Evolutionary conservation across 192 early-diverging fungal genomes (phyloP), one percentile per base, ranked within the genome.

Genomic region (Rhizoclosmatium globosum): DNA sequence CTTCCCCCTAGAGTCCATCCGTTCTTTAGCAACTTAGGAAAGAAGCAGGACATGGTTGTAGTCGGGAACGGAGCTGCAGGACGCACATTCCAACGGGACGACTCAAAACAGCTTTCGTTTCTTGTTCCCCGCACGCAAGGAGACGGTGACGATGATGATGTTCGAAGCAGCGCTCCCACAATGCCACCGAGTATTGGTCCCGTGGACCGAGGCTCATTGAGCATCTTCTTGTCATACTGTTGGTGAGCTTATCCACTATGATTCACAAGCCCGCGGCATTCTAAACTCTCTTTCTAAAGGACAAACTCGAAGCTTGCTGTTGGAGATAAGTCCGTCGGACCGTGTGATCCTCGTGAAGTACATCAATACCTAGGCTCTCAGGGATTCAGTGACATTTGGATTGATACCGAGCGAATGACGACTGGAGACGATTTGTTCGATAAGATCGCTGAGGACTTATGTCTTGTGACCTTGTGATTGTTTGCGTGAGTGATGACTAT

Each of bases 371-470:
- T 79, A 56, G 56, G 11, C 1, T 11, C 4, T 4, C 4, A 69
- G 43, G 77, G 77, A 1, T 79, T 79, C 68, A 43, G 15, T 9
- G 68, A 79, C 50, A 57, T 79, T 2, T 79, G 77, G 77, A 39
- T 79, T 41, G 77, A 79, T 47, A 56, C 42, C 9, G 77, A 79
- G 44, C 6, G 44, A 23, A 69, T 79, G n/a, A 44, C 38, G 9
- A 43, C 68, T n/a, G 77, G 77, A 9, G 62, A 59, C 4, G 77
- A 79, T 42, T 48, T 79, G 44, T 79, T 79, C 47, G 77, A 79
- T 46, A 67, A 79, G 68, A 79, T 79, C 47, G 77, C 77, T 9
- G 71, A 79, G 23, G 77, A 11, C 31, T 79, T 6, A 79, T 79
- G 77, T 13, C 42, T 4, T 41, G 68, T 41, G 53, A 79, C 17